These are phyloP conservation scores for Berkeleyomyces basicola DNA, from an alignment of 2,329 filamentous ascomycete genomes.

Conservation along the genomic window DNA sequence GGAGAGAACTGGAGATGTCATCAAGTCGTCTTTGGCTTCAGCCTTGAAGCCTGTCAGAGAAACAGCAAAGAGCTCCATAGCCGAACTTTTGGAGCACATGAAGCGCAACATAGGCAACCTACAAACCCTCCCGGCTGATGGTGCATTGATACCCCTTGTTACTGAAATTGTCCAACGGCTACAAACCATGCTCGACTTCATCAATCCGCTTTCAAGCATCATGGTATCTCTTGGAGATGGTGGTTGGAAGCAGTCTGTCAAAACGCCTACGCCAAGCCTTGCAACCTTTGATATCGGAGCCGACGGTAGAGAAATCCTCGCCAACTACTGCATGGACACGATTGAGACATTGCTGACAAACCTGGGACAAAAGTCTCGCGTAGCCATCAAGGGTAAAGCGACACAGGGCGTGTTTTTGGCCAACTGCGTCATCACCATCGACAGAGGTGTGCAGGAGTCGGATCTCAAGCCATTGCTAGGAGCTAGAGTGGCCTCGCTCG, in stretches of 20 bases:
- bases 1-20: slow-evolving; percentile 56
- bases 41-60: slow-evolving; percentile 80
- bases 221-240: slow-evolving; percentile 86
- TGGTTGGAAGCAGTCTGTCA: slow-evolving; percentile 55
- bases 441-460: slow-evolving; percentile 67
- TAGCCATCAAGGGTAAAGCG: slow-evolving; percentile 59
- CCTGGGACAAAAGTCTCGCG: slow-evolving; percentile 57
- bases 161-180: slow-evolving; percentile 73
- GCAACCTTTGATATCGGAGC: slow-evolving; percentile 75
- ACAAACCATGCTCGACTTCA: slow-evolving; percentile 72
- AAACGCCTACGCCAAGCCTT: slow-evolving; percentile 43
- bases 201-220: slow-evolving; percentile 72
- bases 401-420: slow-evolving; percentile 77
- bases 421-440: slow-evolving; percentile 71
- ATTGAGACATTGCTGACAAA: slow-evolving; percentile 64
- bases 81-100: slow-evolving; percentile 70
- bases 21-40: slow-evolving; percentile 69
- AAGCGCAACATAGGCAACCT: slow-evolving; percentile 50
- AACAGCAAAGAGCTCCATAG: slow-evolving; percentile 74
- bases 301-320: slow-evolving; percentile 74
- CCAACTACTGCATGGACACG: slow-evolving; percentile 77
- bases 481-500: slow-evolving; percentile 48
- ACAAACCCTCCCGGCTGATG: slow-evolving; percentile 58
- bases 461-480: slow-evolving; percentile 60
- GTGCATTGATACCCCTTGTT: slow-evolving; percentile 60